Conservation (phyloP, 2,329 filamentous ascomycete species). For the Orbilia oligospora region DNA sequence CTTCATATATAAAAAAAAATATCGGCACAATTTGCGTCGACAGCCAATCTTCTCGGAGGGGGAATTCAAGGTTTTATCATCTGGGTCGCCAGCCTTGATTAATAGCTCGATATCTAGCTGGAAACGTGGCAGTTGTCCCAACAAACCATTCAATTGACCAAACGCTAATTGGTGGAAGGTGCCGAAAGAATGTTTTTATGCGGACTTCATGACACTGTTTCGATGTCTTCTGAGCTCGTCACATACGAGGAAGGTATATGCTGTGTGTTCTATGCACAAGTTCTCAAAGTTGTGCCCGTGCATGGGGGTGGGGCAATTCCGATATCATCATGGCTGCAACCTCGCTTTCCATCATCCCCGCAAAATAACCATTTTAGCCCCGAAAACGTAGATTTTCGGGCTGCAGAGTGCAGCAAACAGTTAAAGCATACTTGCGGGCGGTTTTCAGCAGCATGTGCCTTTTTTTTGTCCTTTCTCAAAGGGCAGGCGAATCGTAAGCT, state of each 20-base stretch:
- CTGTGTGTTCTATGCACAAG: conserved; percentile 4
- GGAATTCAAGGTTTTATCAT: background rate
- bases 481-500: conserved; percentile 8
- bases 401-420: background rate
- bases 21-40: background rate
- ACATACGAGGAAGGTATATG: conserved; percentile 16
- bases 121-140: conserved; percentile 21
- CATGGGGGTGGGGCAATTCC: conserved; percentile 36
- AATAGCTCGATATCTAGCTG: conserved; percentile 7
- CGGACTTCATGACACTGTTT: conserved; percentile 30
- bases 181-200: conserved; percentile 21
- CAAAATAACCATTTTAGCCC: conserved; percentile 21
- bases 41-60: background rate
- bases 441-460: conserved; percentile 23
- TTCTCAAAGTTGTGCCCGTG: conserved; percentile 27
- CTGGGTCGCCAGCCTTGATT: conserved; percentile 14
- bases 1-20: background rate
- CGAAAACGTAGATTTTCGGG: conserved; percentile 1
- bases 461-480: conserved; percentile 17
- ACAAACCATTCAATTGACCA: conserved; percentile 19
- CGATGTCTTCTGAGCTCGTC: conserved; percentile 32
- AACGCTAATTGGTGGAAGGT: conserved; percentile 32
- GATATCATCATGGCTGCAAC: conserved; percentile 23
- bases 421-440: conserved; percentile 9
- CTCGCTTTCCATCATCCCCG: conserved; percentile 7